A percentile compares a stretch with the other conserved stretches of the same genome.
Evolutionary conservation across 1,284 basidiomycete genomes (phyloP).

Genomic region (Ceratobasidium theobromae): DNA sequence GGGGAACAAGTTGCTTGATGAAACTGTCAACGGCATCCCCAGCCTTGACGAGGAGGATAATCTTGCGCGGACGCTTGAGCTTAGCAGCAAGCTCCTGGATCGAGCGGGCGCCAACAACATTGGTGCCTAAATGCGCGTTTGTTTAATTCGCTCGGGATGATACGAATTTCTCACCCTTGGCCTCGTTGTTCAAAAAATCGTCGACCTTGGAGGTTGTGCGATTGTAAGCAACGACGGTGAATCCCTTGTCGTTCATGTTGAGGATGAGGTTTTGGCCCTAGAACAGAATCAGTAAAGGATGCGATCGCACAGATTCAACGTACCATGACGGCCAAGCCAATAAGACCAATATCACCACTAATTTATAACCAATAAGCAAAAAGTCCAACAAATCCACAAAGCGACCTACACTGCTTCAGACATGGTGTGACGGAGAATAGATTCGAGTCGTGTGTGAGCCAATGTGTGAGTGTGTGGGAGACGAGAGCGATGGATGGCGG

Average conservation of each 20-base stretch:
- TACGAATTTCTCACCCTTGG: constrained; percentile 72
- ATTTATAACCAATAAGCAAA: neutral
- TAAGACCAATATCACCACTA: constrained; percentile 90
- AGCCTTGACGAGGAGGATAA: constrained; percentile 93
- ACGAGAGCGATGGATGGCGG: constrained; percentile 1
- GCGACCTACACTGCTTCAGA: constrained; percentile 12
- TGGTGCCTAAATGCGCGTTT: constrained; percentile 67
- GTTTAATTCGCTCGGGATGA: neutral
- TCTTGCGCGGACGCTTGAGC: constrained; percentile 72
- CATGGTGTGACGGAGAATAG: constrained; percentile 23
- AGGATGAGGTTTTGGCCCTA: constrained; percentile 95
- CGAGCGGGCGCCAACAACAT: constrained; percentile 92
- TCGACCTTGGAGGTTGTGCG: constrained; percentile 97
- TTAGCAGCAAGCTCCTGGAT: constrained; percentile 84
- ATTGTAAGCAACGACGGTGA: constrained; percentile 96
- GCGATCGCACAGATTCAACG: constrained; percentile 39
- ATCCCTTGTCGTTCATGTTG: constrained; percentile 99
- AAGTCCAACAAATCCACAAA: neutral
- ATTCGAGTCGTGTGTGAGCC: constrained; percentile 11
- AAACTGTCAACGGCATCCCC: constrained; percentile 72
- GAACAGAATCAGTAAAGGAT: constrained; percentile 23
- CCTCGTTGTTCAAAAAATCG: constrained; percentile 93
- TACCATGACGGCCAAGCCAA: constrained; percentile 97
- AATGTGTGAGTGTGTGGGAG: constrained; percentile 6
- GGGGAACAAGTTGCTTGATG: constrained; percentile 64